phyloP scores from a whole-genome alignment of 345 rosid species.

The Jatropha curcas region DNA sequence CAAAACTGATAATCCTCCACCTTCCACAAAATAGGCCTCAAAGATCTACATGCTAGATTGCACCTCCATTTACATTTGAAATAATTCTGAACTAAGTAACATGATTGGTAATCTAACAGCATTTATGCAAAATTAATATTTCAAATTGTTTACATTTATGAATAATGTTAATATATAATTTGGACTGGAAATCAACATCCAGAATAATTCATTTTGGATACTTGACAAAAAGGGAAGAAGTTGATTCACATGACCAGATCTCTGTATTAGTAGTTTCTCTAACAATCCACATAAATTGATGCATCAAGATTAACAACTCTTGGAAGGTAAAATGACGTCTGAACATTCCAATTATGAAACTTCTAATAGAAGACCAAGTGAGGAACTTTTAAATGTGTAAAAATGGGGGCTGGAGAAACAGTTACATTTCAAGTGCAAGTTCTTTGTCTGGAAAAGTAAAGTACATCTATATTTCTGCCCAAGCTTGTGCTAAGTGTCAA shows the following conservation, averaged over 20 bases:
- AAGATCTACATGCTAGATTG: background rate
- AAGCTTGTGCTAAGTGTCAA: too few relatives aligned
- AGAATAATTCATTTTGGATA: background rate
- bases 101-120: background rate
- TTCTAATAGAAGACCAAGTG: too few relatives aligned
- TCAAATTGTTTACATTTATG: background rate
- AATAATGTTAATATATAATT: background rate
- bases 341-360: too few relatives aligned
- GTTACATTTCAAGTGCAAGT: too few relatives aligned
- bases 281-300: too few relatives aligned
- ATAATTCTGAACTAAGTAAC: background rate
- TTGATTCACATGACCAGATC: background rate
- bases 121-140: background rate
- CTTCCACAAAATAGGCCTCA: background rate
- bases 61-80: background rate
- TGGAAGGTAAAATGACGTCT: too few relatives aligned
- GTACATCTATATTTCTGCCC: too few relatives aligned
- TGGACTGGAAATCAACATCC: background rate
- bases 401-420: too few relatives aligned
- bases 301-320: too few relatives aligned
- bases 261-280: background rate
- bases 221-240: background rate
- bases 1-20: conserved; percentile 1
- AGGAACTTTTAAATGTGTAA: too few relatives aligned
- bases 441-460: too few relatives aligned